Base-by-base conservation (phyloP, 2,329 filamentous ascomycete genomes). In the Aspergillus neoniger region DNA sequence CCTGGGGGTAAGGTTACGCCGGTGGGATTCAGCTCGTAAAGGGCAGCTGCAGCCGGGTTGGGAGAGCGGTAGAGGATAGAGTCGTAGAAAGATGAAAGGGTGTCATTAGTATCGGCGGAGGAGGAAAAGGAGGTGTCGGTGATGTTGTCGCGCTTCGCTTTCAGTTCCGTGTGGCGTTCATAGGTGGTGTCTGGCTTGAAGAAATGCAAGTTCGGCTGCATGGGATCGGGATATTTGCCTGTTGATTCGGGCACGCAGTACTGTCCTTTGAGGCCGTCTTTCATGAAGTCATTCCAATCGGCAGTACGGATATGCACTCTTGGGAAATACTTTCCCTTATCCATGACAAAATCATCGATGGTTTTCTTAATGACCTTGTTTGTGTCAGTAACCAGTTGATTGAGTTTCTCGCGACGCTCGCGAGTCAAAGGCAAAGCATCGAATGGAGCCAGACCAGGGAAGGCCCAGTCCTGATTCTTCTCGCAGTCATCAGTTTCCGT, bases 151-250 rank as follows among this genome's bases (percentile, higher is more conserved):
- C 44, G 44, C 23, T 39, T 54, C 36, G 28, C 30, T 14, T 28
- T 38, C 51, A 54, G 32, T 7, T 54, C 51, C 12, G 32, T 36
- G 6, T 17, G 32, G 21, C 39, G 43, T 51, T 47, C 44, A 6
- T 32, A 23, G n/a, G 36, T 19, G 19, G 63, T 65, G 15, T 54
- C 44, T 2, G 32, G 63, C 63, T 76, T 76, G 68, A 77, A 66
- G 61, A 77, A 77, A 14, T 70, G 69, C 60, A 76, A 55, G 19
- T 76, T 65, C 1, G 65, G 64, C 58, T 75, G 71, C 2, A 66
- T 57, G 2, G 62, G 55, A 57, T 77, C 74, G 7, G 73, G 73
- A 53, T 53, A 63, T 47, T 48, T n/a, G 7, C 63, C 67, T 2
- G 55, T 55, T 4, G 64, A 62, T 8, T 21, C 36, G 4, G 66